A percentile compares a stretch with the other conserved stretches of the same genome.
phyloP scores from a whole-genome alignment of 768 basidiomycete genomes.

The Hemileccinum rubropunctum region DNA sequence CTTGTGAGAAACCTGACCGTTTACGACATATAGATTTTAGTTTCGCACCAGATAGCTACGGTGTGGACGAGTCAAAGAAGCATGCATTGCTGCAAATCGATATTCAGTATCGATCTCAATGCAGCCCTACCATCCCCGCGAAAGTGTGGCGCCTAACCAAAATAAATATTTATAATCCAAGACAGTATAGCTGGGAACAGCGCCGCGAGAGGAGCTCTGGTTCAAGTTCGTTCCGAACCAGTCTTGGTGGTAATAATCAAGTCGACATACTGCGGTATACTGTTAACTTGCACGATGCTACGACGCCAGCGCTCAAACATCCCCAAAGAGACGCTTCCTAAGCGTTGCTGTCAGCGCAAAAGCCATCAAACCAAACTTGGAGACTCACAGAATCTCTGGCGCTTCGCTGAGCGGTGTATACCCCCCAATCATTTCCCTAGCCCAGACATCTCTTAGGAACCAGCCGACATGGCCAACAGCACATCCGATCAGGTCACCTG shows the following conservation, averaged over 20 bases:
- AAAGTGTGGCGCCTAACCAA: too few relatives aligned
- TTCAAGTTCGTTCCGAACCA: too few relatives aligned
- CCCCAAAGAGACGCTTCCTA: conserved; percentile 70
- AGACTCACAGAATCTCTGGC: conserved; percentile 63
- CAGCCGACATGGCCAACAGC: conserved; percentile 84
- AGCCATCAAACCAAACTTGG: neutral
- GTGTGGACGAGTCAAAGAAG: too few relatives aligned
- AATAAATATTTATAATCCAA: too few relatives aligned
- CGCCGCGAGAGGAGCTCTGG: too few relatives aligned
- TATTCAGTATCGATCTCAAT: too few relatives aligned
- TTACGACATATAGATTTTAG: too few relatives aligned
- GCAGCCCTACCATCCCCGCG: too few relatives aligned
- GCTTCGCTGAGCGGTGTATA: conserved; percentile 69
- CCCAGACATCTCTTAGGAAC: conserved; percentile 86
- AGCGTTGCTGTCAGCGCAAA: conserved; percentile 1
- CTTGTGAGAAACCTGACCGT: too few relatives aligned
- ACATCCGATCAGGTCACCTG: conserved; percentile 80
- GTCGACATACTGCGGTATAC: conserved; percentile 1
- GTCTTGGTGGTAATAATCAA: neutral
- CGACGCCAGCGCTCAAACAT: conserved; percentile 29
- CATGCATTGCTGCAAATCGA: too few relatives aligned
- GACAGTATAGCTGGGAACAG: too few relatives aligned
- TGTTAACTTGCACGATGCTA: conserved; percentile 7
- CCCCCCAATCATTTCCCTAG: conserved; percentile 82
- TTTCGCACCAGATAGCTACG: too few relatives aligned